These are phyloP conservation scores for Przewalskia tangutica DNA, from an alignment of 257 asterid genomes.

Conservation along the genomic window DNA sequence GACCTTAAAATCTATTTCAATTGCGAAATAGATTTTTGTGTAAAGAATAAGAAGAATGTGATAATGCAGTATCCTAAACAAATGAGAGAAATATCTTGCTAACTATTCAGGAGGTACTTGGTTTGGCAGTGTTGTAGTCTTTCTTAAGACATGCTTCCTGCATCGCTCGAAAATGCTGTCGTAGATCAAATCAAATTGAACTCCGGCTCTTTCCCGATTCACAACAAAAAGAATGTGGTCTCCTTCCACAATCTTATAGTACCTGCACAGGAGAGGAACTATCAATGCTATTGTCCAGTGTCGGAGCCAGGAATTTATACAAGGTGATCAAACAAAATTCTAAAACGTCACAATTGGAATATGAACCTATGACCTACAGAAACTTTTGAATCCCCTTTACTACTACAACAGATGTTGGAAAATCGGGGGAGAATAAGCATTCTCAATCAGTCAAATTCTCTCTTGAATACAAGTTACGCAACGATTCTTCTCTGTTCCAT, in stretches of 20 bases:
- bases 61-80: neutral
- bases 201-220: slow-evolving; percentile 92
- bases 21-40: neutral
- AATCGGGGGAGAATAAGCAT: too few species aligned
- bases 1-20: neutral
- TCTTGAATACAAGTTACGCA: too few species aligned
- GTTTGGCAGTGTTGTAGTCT: slow-evolving; percentile 45
- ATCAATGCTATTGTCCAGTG: neutral
- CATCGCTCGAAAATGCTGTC: slow-evolving; percentile 88
- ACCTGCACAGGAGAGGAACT: slow-evolving; percentile 34
- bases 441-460: too few species aligned
- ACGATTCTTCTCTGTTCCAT: too few species aligned
- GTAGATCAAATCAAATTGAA: slow-evolving; percentile 77
- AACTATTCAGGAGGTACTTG: slow-evolving; percentile 19
- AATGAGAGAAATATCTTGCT: neutral
- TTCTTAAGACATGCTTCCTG: slow-evolving; percentile 74
- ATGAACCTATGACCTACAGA: too few species aligned
- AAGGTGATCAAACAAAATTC: too few species aligned
- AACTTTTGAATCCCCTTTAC: too few species aligned
- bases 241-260: slow-evolving; percentile 81
- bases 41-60: neutral
- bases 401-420: too few species aligned
- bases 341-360: too few species aligned
- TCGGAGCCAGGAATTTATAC: too few species aligned
- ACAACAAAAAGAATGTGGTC: slow-evolving; percentile 82